These are phyloP conservation scores for Chionographis japonica DNA, from an alignment of 106 monocot genomes.

Conservation along the genomic window DNA sequence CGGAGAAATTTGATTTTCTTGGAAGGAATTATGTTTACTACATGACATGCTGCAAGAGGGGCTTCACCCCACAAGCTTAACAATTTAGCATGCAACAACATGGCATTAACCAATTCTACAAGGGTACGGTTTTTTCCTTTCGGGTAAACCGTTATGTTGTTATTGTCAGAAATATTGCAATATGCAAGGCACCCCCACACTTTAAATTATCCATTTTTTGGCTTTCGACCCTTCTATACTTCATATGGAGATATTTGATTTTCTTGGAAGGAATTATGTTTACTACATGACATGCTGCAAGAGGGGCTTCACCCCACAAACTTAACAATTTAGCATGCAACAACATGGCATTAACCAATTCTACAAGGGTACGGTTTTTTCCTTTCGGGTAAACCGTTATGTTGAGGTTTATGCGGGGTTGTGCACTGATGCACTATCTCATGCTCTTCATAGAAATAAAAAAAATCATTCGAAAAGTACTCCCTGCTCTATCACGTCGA, in stretches of 20 bases:
- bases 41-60: background rate
- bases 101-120: too few relatives aligned
- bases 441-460: background rate
- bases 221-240: constrained; percentile 3
- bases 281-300: background rate
- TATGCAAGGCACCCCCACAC: background rate
- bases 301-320: background rate
- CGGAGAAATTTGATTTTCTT: background rate
- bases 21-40: constrained; percentile 1
- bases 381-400: too few relatives aligned
- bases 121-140: too few relatives aligned
- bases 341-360: too few relatives aligned
- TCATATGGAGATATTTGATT: background rate
- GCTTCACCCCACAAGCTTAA: background rate
- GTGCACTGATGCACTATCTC: background rate
- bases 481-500: background rate
- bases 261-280: constrained; percentile 4
- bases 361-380: too few relatives aligned
- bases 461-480: background rate
- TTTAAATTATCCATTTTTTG: background rate
- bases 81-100: background rate
- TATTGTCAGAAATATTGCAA: background rate
- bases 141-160: too few relatives aligned
- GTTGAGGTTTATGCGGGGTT: too few relatives aligned
- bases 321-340: background rate